Conservation (phyloP, 441 rosid genomes). For the Populus hybrid region DNA sequence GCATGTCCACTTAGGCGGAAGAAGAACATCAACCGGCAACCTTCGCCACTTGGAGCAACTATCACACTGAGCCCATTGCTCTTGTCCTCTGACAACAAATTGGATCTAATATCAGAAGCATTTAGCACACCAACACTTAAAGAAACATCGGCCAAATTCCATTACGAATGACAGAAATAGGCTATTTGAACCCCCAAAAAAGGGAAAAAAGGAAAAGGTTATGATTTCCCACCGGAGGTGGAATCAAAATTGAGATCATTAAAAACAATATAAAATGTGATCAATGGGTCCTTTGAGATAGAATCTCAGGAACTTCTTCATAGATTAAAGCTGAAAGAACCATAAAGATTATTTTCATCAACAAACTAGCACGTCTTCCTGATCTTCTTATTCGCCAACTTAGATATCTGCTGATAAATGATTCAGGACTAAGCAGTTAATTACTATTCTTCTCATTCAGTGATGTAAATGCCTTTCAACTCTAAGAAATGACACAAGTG, state of each 20-base stretch:
- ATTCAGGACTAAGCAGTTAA: not conserved
- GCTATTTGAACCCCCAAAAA: not conserved
- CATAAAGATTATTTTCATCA: not conserved
- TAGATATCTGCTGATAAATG: not conserved
- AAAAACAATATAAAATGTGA: not conserved
- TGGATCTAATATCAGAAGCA: slow-evolving; percentile 15
- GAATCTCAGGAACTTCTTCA: not conserved
- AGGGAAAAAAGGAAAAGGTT: not conserved
- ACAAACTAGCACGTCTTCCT: not conserved
- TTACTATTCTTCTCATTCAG: not conserved
- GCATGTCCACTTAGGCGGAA: slow-evolving; percentile 81
- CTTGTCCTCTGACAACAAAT: slow-evolving; percentile 48
- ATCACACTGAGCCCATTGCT: slow-evolving; percentile 41
- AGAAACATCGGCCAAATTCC: not conserved
- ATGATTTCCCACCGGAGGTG: not conserved
- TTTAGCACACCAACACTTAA: slow-evolving; percentile 8
- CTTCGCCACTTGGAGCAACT: slow-evolving; percentile 88
- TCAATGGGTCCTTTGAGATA: not conserved
- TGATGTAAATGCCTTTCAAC: too few species aligned
- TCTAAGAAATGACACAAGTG: not conserved
- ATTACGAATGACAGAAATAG: slow-evolving; percentile 12
- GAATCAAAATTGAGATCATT: not conserved
- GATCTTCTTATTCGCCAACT: not conserved
- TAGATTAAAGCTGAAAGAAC: not conserved
- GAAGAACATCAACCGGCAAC: slow-evolving; percentile 74